These are phyloP conservation scores for Jamesozyma lodderae DNA, from an alignment of 805 yeast genomes.

Conservation along the genomic window DNA sequence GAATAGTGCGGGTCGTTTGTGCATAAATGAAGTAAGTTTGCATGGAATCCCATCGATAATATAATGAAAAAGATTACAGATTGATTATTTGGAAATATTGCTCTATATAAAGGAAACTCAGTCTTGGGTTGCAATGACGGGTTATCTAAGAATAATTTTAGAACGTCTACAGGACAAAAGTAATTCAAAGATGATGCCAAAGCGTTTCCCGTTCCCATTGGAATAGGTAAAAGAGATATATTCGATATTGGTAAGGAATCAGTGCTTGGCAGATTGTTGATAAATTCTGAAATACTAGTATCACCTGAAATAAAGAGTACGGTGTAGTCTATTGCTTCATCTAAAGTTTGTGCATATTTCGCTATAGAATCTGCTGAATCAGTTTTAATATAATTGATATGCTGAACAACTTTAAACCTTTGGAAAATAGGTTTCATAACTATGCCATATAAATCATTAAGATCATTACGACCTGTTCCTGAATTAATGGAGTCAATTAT, in stretches of 20 bases:
- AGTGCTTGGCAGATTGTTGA: slow-evolving; percentile 38
- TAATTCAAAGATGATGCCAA: slow-evolving; percentile 53
- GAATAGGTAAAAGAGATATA: slow-evolving; percentile 35
- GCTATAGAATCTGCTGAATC: slow-evolving; percentile 31
- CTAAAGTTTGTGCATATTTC: slow-evolving; percentile 32
- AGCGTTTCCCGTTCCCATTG: slow-evolving; percentile 86
- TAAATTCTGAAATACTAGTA: slow-evolving; percentile 69
- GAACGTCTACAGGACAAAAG: slow-evolving; percentile 27
- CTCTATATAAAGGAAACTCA: slow-evolving; percentile 30
- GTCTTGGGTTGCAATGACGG: slow-evolving; percentile 5
- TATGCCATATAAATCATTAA: slow-evolving; percentile 33
- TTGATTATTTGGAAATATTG: slow-evolving; percentile 23
- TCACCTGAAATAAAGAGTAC: slow-evolving; percentile 74
- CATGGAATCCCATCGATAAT: slow-evolving; percentile 79
- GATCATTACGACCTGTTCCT: slow-evolving; percentile 30
- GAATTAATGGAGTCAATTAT: slow-evolving; percentile 32
- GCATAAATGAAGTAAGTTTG: slow-evolving; percentile 73
- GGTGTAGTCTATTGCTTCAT: slow-evolving; percentile 28
- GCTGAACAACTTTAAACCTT: slow-evolving; percentile 30
- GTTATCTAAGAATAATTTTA: slow-evolving; percentile 29
- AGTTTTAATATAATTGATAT: slow-evolving; percentile 40
- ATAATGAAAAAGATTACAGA: slow-evolving; percentile 45
- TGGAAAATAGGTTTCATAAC: slow-evolving; percentile 43
- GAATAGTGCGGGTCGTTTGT: slow-evolving; percentile 56
- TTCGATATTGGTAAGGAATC: not conserved